Evolutionary conservation across 2,329 filamentous ascomycete genomes (phyloP), one percentile per base, ranked within the genome.

Genomic region (Aspergillus hortae): DNA sequence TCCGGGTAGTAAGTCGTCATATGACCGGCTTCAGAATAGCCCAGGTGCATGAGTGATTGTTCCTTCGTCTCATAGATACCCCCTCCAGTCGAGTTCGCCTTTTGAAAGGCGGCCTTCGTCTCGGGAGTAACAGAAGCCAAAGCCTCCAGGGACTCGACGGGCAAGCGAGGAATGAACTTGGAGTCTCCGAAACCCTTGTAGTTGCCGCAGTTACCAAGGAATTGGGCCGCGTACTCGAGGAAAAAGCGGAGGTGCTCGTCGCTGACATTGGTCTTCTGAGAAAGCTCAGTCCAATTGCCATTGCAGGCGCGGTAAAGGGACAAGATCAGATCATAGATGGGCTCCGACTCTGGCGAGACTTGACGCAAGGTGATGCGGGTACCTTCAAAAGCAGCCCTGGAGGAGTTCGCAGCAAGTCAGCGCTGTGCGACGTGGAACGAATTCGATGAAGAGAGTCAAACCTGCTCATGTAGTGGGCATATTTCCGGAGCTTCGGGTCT

Each of bases 381-480:
- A 51, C 90, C 90, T 42, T 86, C 80, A 66, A 91, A 90, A 6
- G 88, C 84, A 54, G 89, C 88, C 68, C 88, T 91, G 61, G 47
- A 56, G 14, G 49, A 46, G 53, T 54, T 55, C 14, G n/a, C 41
- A 11, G 12, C 25, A 43, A 10, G 44, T 38, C 40, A 49, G 58
- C 38, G 15, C 15, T 51, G 27, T 46, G 53, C 9, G 21, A 23
- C 25, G 33, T 12, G 15, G 11, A 46, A 6, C 25, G n/a, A 43
- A 48, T 35, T 44, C 25, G 19, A 46, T 40, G 21, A 25, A 27
- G 12, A 17, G 41, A 56, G 77, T 62, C 48, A 41, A 49, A 89
- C 87, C 82, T 84, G 81, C 86, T 90, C 68, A 95, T 89, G 67
- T 87, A 91, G 74, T 96, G 92, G 58, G 92, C 89, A 79, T 96